Conservation (phyloP, 1,284 basidiomycete species). For the Stereum hirsutum region DNA sequence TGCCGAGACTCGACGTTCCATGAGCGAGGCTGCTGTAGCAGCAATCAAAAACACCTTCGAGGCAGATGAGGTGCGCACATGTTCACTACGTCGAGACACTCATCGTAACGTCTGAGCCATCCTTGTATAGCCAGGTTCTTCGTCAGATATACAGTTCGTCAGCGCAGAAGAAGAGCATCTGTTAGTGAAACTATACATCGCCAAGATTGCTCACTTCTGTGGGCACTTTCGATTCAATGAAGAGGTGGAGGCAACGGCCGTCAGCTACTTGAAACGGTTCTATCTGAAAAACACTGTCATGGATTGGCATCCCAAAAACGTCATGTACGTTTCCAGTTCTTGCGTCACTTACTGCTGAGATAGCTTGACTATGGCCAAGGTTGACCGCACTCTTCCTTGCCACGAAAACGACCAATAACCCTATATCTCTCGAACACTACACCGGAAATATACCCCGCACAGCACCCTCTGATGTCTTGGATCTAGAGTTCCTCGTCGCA, state of each 20-base stretch:
- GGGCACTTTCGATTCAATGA: constrained; percentile 84
- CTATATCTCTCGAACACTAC: constrained; percentile 81
- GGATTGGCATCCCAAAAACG: constrained; percentile 98
- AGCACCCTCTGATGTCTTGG: constrained; percentile 73
- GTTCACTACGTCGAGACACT: constrained; percentile 8
- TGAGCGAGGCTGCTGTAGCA: constrained; percentile 70
- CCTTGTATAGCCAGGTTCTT: constrained; percentile 52
- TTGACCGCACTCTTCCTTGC: constrained; percentile 92
- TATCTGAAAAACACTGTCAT: constrained; percentile 97
- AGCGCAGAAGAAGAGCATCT: constrained; percentile 78
- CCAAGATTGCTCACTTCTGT: constrained; percentile 82
- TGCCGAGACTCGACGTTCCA: constrained; percentile 40
- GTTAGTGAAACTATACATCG: constrained; percentile 85
- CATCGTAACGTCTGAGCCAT: constrained; percentile 8
- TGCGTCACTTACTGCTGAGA: too few relatives aligned
- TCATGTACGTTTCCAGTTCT: constrained; percentile 63
- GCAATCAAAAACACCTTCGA: constrained; percentile 73
- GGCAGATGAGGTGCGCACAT: constrained; percentile 58
- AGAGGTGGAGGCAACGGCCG: constrained; percentile 88
- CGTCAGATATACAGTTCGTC: constrained; percentile 62
- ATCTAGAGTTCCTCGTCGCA: constrained; percentile 91
- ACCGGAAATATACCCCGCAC: constrained; percentile 76
- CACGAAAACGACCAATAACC: constrained; percentile 93
- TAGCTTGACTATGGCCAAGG: constrained; percentile 36
- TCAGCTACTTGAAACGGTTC: constrained; percentile 91